Evolutionary conservation across 2,329 filamentous ascomycete species (phyloP), one percentile per base, ranked within the genome.

Genomic region (Penicillium sp.): DNA sequence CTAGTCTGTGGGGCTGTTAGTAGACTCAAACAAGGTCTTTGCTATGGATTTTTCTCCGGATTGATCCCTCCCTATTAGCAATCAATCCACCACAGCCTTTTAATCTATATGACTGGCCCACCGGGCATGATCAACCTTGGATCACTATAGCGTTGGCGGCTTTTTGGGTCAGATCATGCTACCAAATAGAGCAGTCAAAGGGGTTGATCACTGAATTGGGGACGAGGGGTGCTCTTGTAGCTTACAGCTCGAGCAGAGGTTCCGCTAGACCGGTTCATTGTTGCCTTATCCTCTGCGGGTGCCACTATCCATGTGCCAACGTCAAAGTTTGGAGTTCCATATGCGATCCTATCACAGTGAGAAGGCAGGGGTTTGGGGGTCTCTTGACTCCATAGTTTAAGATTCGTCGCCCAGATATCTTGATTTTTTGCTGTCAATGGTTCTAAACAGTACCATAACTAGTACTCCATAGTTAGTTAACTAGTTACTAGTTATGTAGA

Each of bases 371-470:
- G 39, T 13, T 47, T 40, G 50, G 46, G 50, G 52, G 53, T 21
- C 23, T 45, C 13, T 53, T 41, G 50, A 55, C 52, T 60, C 55
- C 57, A 58, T 54, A 46, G n/a, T 57, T 63, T 63, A 55, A 33
- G 43, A 41, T 63, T 60, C 47, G 43, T 21, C 15, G 10, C 38
- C 21, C 25, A 41, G 47, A n/a, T 23, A 55, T 53, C 33, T 45
- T 45, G 47, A 55, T 57, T 48, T 47, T 58, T 60, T 57, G 10
- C 53, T 61, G 59, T 58, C 53, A 51, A 48, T 38, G 8, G 16
- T 47, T 40, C 19, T 33, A 6, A 45, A 21, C 19, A 25, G 11
- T 33, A 33, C 31, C 11, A 15, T 33, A 33, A 15, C 31, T 33
- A 33, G 2, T 29, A 29, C 16, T n/a, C 25, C 10, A 6, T 41